Base-by-base conservation (phyloP, 2,329 filamentous ascomycete genomes). In the Aschersonia sp. region DNA sequence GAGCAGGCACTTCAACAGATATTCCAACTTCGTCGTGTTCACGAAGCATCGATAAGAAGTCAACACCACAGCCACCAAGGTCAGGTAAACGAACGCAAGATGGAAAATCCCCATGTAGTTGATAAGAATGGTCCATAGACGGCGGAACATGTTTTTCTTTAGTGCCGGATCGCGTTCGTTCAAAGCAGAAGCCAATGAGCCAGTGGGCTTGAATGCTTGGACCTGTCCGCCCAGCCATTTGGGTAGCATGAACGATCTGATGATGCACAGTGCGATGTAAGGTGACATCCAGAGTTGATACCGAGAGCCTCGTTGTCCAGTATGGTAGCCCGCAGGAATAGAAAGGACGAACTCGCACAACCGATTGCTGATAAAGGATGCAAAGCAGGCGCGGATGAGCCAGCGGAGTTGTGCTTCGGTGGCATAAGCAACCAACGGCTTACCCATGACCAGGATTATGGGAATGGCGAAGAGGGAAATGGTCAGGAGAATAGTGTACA, bases 281-380 rank as follows among this genome's bases (percentile, higher is more conserved):
- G 76, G 76, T 6, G 76, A 69, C 76, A 80, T 80, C 76, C 77
- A 81, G 31, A 80, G 64, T 58, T 77, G 72, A 51, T 73, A 73
- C 4, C 74, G 66, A 2, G 69, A 68, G 40, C 74, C 74, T 47
- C 76, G 68, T 58, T 77, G 74, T 4, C 74, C 76, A 9, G 73
- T 74, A 56, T 76, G 71, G 55, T 79, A 79, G 22, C 77, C 76
- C 1, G 74, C 69, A 0, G 76, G 76, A 10, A 77, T 67, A 57
- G 71, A 79, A n/a, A 76, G 66, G n/a, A 71, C 64, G 49, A 74
- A 70, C 56, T 79, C 76, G 58, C 69, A 74, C 1, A 79, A 47
- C n/a, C 76, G 71, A 56, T 73, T 76, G 47, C 63, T 58, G 1
- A 76, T 62, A 35, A 67, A 66, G 1, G 71, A 59, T 7, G 71